Evolutionary conservation across 73 alveolate species (phyloP).

Genomic region (Paramecium sonneborni): DNA sequence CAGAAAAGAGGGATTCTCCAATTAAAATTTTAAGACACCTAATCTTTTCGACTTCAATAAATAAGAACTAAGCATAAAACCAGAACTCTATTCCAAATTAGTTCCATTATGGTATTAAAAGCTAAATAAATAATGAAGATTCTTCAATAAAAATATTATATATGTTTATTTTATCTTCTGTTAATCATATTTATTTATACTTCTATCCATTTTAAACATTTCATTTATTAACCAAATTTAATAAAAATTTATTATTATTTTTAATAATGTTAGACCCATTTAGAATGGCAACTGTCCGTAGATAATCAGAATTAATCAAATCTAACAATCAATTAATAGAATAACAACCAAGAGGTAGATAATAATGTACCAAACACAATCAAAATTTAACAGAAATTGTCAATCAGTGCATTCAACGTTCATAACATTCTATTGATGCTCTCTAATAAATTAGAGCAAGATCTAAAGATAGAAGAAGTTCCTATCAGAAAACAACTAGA

Average conservation of each 20-base stretch:
- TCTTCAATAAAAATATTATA: neutral
- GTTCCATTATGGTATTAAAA: conserved; percentile 31
- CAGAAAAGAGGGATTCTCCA: conserved; percentile 66
- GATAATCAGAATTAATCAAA: conserved; percentile 15
- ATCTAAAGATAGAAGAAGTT: conserved; percentile 51
- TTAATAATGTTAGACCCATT: conserved; percentile 24
- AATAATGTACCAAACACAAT: neutral
- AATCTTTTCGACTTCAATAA: conserved; percentile 81
- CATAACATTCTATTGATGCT: conserved; percentile 41
- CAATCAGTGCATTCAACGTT: conserved; percentile 37
- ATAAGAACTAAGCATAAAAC: conserved; percentile 67
- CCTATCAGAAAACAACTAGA: neutral
- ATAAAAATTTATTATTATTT: neutral
- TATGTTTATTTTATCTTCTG: neutral
- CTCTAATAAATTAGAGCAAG: conserved; percentile 31
- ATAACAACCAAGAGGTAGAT: neutral
- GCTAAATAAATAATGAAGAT: neutral
- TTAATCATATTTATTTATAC: too few species aligned
- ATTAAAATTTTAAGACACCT: conserved; percentile 67
- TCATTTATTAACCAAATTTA: neutral
- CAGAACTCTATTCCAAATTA: neutral
- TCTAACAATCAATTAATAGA: neutral
- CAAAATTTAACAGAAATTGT: neutral
- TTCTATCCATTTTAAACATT: too few species aligned
- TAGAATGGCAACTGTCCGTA: conserved; percentile 42